Evolutionary conservation across 140 eudicot species (phyloP).

Genomic region (Stevia rebaudiana): DNA sequence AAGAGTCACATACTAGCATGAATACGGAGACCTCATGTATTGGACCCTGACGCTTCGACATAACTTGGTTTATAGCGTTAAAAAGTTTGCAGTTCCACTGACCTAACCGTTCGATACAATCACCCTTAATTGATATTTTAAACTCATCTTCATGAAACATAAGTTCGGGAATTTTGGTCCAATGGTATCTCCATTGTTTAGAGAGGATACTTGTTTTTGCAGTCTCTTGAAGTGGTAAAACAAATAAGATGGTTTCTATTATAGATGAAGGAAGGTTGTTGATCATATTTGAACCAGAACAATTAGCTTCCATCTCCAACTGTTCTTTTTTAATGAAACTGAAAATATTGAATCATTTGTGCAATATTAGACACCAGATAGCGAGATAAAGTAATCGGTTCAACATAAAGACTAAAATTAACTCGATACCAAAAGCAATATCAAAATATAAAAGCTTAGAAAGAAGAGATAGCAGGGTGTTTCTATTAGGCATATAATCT

Average conservation of each 20-base stretch:
- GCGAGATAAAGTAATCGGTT: no score
- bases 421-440: no score
- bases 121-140: background rate
- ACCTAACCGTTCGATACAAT: background rate
- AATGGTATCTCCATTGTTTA: conserved; percentile 1
- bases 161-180: conserved; percentile 10
- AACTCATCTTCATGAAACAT: background rate
- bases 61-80: conserved; percentile 1
- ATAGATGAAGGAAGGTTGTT: background rate
- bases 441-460: no score
- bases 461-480: no score
- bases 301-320: no score
- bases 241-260: conserved; percentile 1
- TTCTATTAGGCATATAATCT: no score
- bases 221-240: conserved; percentile 6
- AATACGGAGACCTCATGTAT: conserved; percentile 18
- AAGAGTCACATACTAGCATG: background rate
- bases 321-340: no score
- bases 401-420: no score
- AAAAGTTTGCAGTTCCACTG: background rate
- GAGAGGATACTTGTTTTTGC: conserved; percentile 16
- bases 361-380: no score
- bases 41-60: conserved; percentile 13
- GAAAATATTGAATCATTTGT: no score
- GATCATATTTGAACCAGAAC: background rate